These are phyloP conservation scores for Colletotrichum lini DNA, from an alignment of 2,329 filamentous ascomycete genomes.

Conservation along the genomic window DNA sequence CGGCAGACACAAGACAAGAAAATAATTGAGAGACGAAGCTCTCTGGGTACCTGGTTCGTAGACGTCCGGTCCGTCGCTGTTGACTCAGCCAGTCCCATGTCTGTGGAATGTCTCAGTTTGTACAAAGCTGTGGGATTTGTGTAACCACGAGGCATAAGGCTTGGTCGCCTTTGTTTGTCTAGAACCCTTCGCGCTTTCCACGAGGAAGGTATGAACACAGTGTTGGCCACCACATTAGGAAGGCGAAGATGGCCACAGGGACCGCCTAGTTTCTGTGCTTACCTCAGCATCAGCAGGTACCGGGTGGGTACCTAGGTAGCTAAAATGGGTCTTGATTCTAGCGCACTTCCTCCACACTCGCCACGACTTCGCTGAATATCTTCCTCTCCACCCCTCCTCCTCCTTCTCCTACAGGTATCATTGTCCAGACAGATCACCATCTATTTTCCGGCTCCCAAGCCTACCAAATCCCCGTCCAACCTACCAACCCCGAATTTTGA, in stretches of 20 bases:
- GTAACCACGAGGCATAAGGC: not conserved
- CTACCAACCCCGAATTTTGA: slow-evolving; percentile 36
- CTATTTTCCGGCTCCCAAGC: slow-evolving; percentile 10
- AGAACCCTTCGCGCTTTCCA: slow-evolving; percentile 10
- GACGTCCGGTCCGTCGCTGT: not conserved
- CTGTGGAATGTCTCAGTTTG: not conserved
- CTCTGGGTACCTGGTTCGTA: not conserved
- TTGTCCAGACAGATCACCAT: slow-evolving; percentile 31
- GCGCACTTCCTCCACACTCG: slow-evolving; percentile 9
- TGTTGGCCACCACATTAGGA: not conserved
- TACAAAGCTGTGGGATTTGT: not conserved
- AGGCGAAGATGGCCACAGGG: not conserved
- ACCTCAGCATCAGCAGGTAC: not conserved
- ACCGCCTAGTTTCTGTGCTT: not conserved
- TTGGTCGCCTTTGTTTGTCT: slow-evolving; percentile 3
- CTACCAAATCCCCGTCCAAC: not conserved
- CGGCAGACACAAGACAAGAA: not conserved
- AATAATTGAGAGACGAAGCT: not conserved
- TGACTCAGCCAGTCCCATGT: not conserved
- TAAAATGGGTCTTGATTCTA: slow-evolving; percentile 2
- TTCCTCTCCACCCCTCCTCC: slow-evolving; percentile 1
- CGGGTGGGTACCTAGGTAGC: not conserved
- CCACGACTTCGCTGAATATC: slow-evolving; percentile 10
- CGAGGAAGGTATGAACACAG: not conserved
- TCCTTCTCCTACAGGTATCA: slow-evolving; percentile 25